Base-by-base conservation (phyloP, 768 basidiomycete genomes). In the Boletus vermiculosoides region DNA sequence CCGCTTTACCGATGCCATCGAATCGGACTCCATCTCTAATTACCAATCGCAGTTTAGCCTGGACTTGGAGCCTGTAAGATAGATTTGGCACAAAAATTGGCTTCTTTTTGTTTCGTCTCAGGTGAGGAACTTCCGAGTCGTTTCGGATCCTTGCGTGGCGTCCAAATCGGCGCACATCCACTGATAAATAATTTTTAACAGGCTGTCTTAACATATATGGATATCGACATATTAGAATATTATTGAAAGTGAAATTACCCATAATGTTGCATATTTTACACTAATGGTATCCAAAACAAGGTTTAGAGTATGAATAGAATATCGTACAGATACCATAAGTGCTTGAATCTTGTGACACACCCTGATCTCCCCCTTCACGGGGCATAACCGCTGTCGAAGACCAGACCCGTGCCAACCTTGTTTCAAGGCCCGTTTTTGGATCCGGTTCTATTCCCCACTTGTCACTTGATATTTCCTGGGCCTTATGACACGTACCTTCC, bases 401-500 rank as follows among this genome's bases (percentile, higher is more conserved):
- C 22, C 23, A 20, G 31, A 18, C 51, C 51, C 51, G 33, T 28
- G 23, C 22, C 46, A 49, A 18, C 20, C 31, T 37, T 39, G 25
- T 37, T 36, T 50, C 49, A 50, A 9, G 10, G 28, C 41, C 40
- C 30, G 15, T 22, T 23, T 48, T 22, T 22, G 31, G 31, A 40
- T 33, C 22, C 50, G 34, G 36, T 4, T 39, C 25, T 15, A 50
- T 50, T 50, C 16, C 50, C 4, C 10, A 30, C 25, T 40, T 23
- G 16, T 40, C 39, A 18, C 39, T 40, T 40, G 12, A 52, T 18
- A 9, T 36, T 18, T 25, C 34, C 23, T 11, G 15, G 10, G 12
- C 30, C 22, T 42, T 39, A 45, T 54, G 57, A 55, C 51, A 58
- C 61, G 9, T 40, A 31, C 30, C 34, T 23, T 40, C 37, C 22